These are phyloP conservation scores for Arabidopsis suecica DNA, from an alignment of 345 rosid species.

Conservation along the genomic window DNA sequence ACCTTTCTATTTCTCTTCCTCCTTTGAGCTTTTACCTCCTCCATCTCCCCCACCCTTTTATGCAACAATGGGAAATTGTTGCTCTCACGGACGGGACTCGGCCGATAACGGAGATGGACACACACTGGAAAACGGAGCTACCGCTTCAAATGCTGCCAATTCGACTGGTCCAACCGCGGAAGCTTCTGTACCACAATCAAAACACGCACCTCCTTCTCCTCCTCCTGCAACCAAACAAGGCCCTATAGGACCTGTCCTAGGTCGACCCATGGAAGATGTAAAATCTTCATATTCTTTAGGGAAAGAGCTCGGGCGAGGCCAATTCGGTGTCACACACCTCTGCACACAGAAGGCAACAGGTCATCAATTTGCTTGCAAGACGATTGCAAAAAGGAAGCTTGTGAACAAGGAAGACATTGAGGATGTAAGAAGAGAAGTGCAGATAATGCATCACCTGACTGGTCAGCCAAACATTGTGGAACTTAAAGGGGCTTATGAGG, in stretches of 20 bases:
- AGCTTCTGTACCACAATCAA: slow-evolving; percentile 35
- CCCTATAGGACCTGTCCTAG: slow-evolving; percentile 57
- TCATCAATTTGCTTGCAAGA: slow-evolving; percentile 70
- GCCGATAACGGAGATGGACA: slow-evolving; percentile 41
- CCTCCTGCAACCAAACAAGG: slow-evolving; percentile 45
- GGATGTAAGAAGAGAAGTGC: slow-evolving; percentile 71
- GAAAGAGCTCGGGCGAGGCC: slow-evolving; percentile 74
- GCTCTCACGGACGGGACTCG: slow-evolving; percentile 58
- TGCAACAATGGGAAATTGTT: slow-evolving; percentile 74
- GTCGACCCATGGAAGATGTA: slow-evolving; percentile 72
- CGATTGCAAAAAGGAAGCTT: slow-evolving; percentile 68
- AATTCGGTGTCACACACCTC: slow-evolving; percentile 66
- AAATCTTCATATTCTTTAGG: slow-evolving; percentile 58
- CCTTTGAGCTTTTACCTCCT: slow-evolving; percentile 32
- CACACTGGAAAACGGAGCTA: slow-evolving; percentile 27
- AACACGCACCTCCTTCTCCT: slow-evolving; percentile 47
- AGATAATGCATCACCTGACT: slow-evolving; percentile 74
- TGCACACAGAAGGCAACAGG: slow-evolving; percentile 64
- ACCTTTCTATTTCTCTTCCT: slow-evolving; percentile 44
- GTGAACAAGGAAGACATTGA: slow-evolving; percentile 69
- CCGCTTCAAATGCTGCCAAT: slow-evolving; percentile 23
- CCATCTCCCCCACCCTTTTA: slow-evolving; percentile 40
- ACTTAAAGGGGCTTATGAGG: slow-evolving; percentile 77
- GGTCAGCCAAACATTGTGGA: slow-evolving; percentile 74
- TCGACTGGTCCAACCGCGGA: slow-evolving; percentile 38